phyloP scores from a whole-genome alignment of 352 stramenopile species.

The Phytophthora melonis region DNA sequence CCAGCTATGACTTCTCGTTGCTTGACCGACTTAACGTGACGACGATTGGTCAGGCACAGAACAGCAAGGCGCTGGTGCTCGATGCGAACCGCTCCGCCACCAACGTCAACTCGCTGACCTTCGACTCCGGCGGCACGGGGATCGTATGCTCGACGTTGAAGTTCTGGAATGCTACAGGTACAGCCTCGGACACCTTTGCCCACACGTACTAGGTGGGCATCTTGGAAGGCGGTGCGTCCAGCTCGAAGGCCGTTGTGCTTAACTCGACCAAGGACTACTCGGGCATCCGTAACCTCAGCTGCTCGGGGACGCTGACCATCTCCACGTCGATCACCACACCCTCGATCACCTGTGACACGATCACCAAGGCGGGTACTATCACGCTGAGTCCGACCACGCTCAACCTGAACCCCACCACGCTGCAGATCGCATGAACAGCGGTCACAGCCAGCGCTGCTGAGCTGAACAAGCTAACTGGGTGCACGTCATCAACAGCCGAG shows the following conservation, averaged over 20 bases:
- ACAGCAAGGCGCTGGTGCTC: no score
- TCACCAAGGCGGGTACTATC: constrained; percentile 5
- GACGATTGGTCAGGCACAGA: no score
- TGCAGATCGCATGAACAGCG: background rate
- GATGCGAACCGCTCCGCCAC: no score
- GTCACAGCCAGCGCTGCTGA: background rate
- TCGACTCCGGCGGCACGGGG: background rate
- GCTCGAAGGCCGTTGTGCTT: background rate
- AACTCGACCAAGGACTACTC: background rate
- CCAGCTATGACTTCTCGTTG: no score
- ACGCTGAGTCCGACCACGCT: no score
- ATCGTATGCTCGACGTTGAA: background rate
- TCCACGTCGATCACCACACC: background rate
- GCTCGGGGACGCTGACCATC: background rate
- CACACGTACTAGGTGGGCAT: background rate
- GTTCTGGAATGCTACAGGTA: background rate
- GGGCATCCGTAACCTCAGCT: background rate
- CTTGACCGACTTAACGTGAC: no score
- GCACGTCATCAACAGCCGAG: no score
- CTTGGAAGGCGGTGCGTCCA: background rate
- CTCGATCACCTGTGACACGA: constrained; percentile 6
- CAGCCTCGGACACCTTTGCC: background rate
- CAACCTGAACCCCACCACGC: constrained; percentile 8
- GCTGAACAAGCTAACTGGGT: no score
- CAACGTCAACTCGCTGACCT: background rate